Evolutionary conservation across 2,329 filamentous ascomycete genomes (phyloP).

Genomic region (Verticillium klebahnii): DNA sequence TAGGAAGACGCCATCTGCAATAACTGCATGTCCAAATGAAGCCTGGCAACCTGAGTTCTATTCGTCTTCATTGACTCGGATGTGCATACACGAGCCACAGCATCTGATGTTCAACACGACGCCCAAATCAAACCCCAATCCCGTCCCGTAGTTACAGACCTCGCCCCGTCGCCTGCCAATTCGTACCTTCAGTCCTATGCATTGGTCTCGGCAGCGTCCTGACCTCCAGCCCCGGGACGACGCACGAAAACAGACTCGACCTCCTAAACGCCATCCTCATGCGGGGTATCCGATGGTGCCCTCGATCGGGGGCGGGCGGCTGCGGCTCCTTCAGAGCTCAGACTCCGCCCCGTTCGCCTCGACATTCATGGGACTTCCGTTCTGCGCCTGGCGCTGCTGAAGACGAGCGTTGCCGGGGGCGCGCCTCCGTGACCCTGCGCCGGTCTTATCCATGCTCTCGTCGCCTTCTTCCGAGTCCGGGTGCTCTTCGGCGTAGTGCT

Average conservation of each 20-base stretch:
- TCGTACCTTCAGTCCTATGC: background rate
- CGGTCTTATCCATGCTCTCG: conserved; percentile 39
- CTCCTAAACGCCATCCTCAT: conserved; percentile 1
- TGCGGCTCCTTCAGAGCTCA: conserved; percentile 35
- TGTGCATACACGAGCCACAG: background rate
- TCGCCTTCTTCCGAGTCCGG: conserved; percentile 57
- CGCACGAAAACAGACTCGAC: background rate
- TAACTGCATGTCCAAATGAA: background rate
- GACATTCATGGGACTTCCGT: conserved; percentile 52
- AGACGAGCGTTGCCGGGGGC: conserved; percentile 36
- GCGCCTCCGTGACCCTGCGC: conserved; percentile 36
- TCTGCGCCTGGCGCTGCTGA: conserved; percentile 39
- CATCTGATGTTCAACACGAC: background rate
- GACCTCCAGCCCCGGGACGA: background rate
- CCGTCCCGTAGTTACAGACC: background rate
- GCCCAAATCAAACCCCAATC: background rate
- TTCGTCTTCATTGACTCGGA: background rate
- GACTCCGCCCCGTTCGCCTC: conserved; percentile 53
- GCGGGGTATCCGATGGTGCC: conserved; percentile 1
- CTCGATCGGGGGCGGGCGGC: background rate
- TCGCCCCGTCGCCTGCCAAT: background rate
- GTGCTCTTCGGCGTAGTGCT: conserved; percentile 46
- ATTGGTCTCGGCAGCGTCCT: background rate
- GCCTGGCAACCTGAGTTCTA: background rate
- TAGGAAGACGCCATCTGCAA: background rate